phyloP scores from a whole-genome alignment of 2,329 filamentous ascomycete genomes.

The Nemania abortiva region DNA sequence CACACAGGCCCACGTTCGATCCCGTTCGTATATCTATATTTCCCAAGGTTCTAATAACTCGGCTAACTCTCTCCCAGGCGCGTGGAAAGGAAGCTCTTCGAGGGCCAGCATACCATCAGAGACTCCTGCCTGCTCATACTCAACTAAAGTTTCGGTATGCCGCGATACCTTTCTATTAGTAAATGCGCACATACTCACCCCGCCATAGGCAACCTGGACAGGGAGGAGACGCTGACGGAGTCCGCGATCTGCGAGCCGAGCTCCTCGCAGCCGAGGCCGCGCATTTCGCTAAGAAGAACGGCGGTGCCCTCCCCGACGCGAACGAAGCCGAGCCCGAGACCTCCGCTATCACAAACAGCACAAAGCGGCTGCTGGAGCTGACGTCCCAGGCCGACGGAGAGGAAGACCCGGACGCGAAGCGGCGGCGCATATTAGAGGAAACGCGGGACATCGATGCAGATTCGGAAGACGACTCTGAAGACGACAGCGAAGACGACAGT shows the following conservation, averaged over 20 bases:
- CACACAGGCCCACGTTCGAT: constrained; percentile 93
- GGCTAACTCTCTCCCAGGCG: constrained; percentile 65
- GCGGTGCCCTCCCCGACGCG: constrained; percentile 61
- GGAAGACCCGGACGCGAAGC: constrained; percentile 83
- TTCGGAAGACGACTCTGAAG: constrained; percentile 71
- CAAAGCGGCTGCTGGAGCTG: constrained; percentile 75
- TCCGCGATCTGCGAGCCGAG: constrained; percentile 88
- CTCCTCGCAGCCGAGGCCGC: constrained; percentile 88
- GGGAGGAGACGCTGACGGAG: constrained; percentile 80
- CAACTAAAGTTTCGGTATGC: constrained; percentile 85
- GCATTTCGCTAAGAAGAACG: constrained; percentile 87
- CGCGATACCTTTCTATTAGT: not conserved
- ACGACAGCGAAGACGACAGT: constrained; percentile 53
- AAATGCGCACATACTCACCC: constrained; percentile 1
- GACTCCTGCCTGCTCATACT: constrained; percentile 92
- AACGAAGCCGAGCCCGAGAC: constrained; percentile 60
- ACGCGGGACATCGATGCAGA: constrained; percentile 87
- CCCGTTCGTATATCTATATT: constrained; percentile 69
- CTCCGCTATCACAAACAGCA: constrained; percentile 56
- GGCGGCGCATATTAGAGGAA: constrained; percentile 87
- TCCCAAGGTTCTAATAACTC: not conserved
- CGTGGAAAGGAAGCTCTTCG: constrained; percentile 94
- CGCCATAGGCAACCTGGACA: constrained; percentile 79
- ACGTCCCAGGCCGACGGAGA: constrained; percentile 59
- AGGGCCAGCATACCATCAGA: constrained; percentile 95